Evolutionary conservation across 108 stramenopile genomes (phyloP).

Genomic region (Conticribra guillardii): DNA sequence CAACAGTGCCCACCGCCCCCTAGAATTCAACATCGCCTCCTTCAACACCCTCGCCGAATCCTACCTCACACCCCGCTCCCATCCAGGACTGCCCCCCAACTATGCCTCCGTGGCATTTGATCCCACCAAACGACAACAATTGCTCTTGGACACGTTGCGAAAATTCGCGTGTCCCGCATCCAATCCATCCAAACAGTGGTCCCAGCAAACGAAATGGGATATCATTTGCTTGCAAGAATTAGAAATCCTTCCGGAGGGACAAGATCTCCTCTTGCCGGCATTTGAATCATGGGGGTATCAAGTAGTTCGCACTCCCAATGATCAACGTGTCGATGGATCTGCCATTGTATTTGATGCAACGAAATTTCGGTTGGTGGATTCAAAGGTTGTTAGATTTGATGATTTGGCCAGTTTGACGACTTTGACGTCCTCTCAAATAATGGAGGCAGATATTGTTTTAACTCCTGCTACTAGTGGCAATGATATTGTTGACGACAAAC

Average conservation of each 20-base stretch:
- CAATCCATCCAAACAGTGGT: slow-evolving; percentile 6
- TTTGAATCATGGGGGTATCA: slow-evolving; percentile 55
- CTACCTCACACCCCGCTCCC: slow-evolving; percentile 72
- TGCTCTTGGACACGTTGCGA: slow-evolving; percentile 54
- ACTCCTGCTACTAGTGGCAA: neutral
- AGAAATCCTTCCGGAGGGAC: slow-evolving; percentile 49
- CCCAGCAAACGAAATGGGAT: slow-evolving; percentile 44
- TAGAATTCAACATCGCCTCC: slow-evolving; percentile 59
- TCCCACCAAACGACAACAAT: slow-evolving; percentile 43
- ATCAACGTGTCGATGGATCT: slow-evolving; percentile 76
- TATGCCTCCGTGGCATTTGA: slow-evolving; percentile 70
- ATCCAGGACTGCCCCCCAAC: slow-evolving; percentile 57
- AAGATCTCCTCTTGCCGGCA: slow-evolving; percentile 35
- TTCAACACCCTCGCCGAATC: slow-evolving; percentile 84
- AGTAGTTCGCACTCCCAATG: slow-evolving; percentile 59
- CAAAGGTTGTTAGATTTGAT: slow-evolving; percentile 70
- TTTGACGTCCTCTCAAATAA: too few species aligned
- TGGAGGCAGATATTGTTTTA: slow-evolving; percentile 14
- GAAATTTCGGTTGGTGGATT: slow-evolving; percentile 50
- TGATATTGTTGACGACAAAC: slow-evolving; percentile 13
- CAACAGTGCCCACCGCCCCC: neutral
- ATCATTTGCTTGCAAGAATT: slow-evolving; percentile 82
- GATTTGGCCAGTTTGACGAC: slow-evolving; percentile 57
- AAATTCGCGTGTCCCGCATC: slow-evolving; percentile 36
- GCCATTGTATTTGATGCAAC: slow-evolving; percentile 55